A percentile compares a stretch with the other conserved stretches of the same genome.
Conservation (phyloP, 2,329 filamentous ascomycete genomes). For the Trichoderma sp. region DNA sequence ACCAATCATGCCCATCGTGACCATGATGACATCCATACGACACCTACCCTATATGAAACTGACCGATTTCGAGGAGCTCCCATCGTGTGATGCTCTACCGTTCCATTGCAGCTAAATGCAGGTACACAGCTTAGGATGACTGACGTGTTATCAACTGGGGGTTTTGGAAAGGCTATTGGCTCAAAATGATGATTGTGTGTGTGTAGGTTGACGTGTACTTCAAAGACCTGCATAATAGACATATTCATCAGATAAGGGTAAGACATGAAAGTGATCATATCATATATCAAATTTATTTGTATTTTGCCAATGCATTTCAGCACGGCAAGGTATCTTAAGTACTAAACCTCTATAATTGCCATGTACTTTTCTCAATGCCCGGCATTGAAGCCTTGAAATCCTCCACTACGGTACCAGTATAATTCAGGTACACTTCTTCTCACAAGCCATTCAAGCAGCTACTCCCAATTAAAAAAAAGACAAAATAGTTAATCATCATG, state of each 20-base stretch:
- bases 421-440: not conserved
- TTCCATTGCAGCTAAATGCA: not conserved
- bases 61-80: too few relatives aligned
- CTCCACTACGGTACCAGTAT: not conserved
- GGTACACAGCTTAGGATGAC: not conserved
- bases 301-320: not conserved
- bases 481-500: not conserved
- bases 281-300: not conserved
- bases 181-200: not conserved
- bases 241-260: not conserved
- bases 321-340: not conserved
- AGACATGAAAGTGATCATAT: too few relatives aligned
- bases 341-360: not conserved
- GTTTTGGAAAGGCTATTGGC: not conserved
- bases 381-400: not conserved
- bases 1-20: not conserved
- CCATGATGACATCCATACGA: not conserved
- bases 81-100: not conserved
- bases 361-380: not conserved
- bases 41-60: not conserved
- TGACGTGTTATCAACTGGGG: not conserved
- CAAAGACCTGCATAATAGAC: not conserved
- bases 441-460: not conserved
- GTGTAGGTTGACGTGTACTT: not conserved
- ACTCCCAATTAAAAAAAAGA: not conserved